Evolutionary conservation across 352 stramenopile genomes (phyloP).

Genomic region (Phytophthora hibernalis): DNA sequence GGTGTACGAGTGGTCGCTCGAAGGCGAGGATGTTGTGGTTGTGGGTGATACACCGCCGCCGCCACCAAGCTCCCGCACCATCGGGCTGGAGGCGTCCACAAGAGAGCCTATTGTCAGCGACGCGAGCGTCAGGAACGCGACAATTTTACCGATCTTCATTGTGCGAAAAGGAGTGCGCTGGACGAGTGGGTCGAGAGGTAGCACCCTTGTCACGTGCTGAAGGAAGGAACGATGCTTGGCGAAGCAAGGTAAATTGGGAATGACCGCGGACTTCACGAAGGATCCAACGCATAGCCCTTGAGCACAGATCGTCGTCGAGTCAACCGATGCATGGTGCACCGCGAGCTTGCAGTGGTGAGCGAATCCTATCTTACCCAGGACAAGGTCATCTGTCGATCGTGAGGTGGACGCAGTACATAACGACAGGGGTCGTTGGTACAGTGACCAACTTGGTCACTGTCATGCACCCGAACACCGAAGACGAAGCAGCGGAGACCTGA

Average conservation of each 20-base stretch:
- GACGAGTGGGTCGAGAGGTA: constrained; percentile 10
- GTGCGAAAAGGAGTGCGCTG: constrained; percentile 2
- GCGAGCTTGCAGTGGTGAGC: not conserved
- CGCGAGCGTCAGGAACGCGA: constrained; percentile 30
- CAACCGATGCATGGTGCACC: constrained; percentile 27
- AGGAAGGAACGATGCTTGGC: constrained; percentile 24
- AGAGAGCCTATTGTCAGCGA: constrained; percentile 25
- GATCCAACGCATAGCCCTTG: not conserved
- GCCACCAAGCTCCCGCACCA: constrained; percentile 25
- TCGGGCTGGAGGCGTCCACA: constrained; percentile 20
- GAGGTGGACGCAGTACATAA: constrained; percentile 13
- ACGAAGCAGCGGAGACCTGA: constrained; percentile 10
- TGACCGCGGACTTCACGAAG: constrained; percentile 5
- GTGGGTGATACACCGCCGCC: constrained; percentile 22
- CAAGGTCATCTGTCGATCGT: constrained; percentile 3
- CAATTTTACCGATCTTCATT: constrained; percentile 38
- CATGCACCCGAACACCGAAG: constrained; percentile 15
- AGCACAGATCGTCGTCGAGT: constrained; percentile 25
- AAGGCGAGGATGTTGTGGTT: constrained; percentile 19
- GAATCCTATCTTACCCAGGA: constrained; percentile 8
- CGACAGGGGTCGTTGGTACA: constrained; percentile 5
- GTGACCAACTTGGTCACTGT: too few species aligned
- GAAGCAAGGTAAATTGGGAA: constrained; percentile 40
- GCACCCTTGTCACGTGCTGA: constrained; percentile 25
- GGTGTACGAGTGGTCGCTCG: constrained; percentile 27